Evolutionary conservation across 164 flowering plant genomes (phyloP).

Genomic region (Hamamelis virginiana): DNA sequence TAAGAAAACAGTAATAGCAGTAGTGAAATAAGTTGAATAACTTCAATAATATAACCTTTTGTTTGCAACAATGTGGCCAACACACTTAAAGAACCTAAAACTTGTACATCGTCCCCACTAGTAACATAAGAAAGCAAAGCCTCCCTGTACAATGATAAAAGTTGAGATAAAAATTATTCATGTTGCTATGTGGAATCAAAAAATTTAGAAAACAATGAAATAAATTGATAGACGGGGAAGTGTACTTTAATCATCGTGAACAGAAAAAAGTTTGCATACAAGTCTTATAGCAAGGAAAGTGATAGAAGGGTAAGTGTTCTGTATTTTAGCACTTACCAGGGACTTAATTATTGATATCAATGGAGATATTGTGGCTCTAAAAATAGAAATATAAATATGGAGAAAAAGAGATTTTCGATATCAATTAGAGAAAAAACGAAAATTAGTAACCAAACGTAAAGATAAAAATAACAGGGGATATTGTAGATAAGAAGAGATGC

Average conservation of each 20-base stretch:
- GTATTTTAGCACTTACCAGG: not conserved
- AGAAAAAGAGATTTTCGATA: too few species aligned
- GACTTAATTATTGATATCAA: too few species aligned
- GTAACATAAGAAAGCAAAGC: slow-evolving; percentile 62
- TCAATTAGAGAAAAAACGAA: too few species aligned
- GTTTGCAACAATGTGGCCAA: slow-evolving; percentile 90
- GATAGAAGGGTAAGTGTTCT: not conserved
- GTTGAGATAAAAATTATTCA: not conserved
- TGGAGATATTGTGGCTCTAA: too few species aligned
- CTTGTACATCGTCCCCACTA: slow-evolving; percentile 71
- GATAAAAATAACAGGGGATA: too few species aligned
- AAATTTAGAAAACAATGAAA: not conserved
- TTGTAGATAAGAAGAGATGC: not conserved
- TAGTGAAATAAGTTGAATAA: slow-evolving; percentile 1
- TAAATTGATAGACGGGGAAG: not conserved
- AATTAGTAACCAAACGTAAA: too few species aligned
- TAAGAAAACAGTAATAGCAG: not conserved
- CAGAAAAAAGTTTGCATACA: not conserved
- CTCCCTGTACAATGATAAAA: slow-evolving; percentile 47
- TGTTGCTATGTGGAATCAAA: not conserved
- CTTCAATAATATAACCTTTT: slow-evolving; percentile 56
- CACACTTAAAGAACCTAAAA: slow-evolving; percentile 72
- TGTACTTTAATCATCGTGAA: not conserved
- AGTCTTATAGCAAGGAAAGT: not conserved
- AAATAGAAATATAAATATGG: too few species aligned